Evolutionary conservation across 202 grass and related monocot genomes (phyloP), one percentile per base, ranked within the genome.

Genomic region (Saccharum hybrid): DNA sequence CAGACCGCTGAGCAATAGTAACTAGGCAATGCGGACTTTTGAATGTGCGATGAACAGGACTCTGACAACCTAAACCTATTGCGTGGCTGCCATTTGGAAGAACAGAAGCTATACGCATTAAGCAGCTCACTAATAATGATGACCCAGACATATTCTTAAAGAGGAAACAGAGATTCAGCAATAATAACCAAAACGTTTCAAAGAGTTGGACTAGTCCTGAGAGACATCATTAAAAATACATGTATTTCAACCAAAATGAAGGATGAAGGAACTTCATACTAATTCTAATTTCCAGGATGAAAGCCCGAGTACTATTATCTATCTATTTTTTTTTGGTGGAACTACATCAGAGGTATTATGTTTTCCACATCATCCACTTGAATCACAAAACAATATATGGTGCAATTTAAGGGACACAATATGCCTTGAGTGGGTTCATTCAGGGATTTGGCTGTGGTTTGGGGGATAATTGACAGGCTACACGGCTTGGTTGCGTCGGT

Each of bases 341-440:
- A 63, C n/a, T 9, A 85, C 21, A 36, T 51, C 4, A 63, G 1
- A 22, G 13, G 16, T 4, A 8, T 14, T 49, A 40, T 48, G 0
- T 84, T 52, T 52, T 8, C 6, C 13, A 37, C 0, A 14, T 31
- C 30, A 84, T 68, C 57, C 22, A 65, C 31, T 33, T 11, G 7
- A 65, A 72, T 79, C 41, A 2, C 1, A 5, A 63, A 39, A 10
- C 57, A 54, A 26, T 13, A 46, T 5, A 54, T 30, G 21, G 21
- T 40, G 43, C 11, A 33, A 56, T 30, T 5, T 31, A 21, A 41
- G 7, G 26, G 40, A 63, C 23, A 7, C 23, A 42, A 30, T 49
- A 83, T 49, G 46, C 6, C 34, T 49, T 21, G 81, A 33, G 7
- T 62, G 40, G 2, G 7, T 67, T 78, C 10, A 46, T 75, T 74